phyloP scores from a whole-genome alignment of 768 basidiomycete genomes.

The Butyriboletus loyo region DNA sequence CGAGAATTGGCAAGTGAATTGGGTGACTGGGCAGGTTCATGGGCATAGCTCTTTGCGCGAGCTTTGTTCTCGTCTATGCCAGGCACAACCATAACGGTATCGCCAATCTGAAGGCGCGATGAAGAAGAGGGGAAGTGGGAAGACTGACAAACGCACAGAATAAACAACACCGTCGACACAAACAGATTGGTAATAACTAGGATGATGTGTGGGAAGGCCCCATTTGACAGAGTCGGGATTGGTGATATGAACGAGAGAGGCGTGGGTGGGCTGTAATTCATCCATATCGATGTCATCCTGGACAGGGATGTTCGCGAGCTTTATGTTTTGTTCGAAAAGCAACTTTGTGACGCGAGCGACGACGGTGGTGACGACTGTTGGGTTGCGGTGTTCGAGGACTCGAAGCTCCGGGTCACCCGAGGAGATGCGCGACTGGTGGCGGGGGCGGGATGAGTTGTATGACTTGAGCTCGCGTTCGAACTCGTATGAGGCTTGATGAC shows the following conservation, averaged over 20 bases:
- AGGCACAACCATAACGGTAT: conserved; percentile 60
- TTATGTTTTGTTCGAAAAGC: conserved; percentile 46
- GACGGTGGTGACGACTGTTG: conserved; percentile 43
- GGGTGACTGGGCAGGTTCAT: conserved; percentile 41
- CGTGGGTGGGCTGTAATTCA: conserved; percentile 4
- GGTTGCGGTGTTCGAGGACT: conserved; percentile 36
- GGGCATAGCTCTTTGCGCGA: conserved; percentile 40
- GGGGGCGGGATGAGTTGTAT: conserved; percentile 17
- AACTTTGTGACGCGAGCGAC: conserved; percentile 45
- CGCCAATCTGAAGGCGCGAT: conserved; percentile 48
- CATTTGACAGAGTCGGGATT: conserved; percentile 37
- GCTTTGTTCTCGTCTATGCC: conserved; percentile 46
- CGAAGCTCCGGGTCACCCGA: conserved; percentile 24
- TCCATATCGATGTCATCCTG: conserved; percentile 29
- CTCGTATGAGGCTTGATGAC: conserved; percentile 23
- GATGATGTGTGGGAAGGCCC: conserved; percentile 23
- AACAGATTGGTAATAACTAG: conserved; percentile 43
- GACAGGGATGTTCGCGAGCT: conserved; percentile 32
- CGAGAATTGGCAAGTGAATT: conserved; percentile 56
- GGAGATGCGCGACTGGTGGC: conserved; percentile 10
- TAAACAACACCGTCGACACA: conserved; percentile 58
- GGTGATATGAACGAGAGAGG: conserved; percentile 23
- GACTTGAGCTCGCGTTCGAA: conserved; percentile 9
- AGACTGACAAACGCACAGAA: conserved; percentile 35
- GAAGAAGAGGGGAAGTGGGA: not conserved